These are phyloP conservation scores for Dictyostelium intermedium DNA, from an alignment of 78 protist species.

Conservation along the genomic window DNA sequence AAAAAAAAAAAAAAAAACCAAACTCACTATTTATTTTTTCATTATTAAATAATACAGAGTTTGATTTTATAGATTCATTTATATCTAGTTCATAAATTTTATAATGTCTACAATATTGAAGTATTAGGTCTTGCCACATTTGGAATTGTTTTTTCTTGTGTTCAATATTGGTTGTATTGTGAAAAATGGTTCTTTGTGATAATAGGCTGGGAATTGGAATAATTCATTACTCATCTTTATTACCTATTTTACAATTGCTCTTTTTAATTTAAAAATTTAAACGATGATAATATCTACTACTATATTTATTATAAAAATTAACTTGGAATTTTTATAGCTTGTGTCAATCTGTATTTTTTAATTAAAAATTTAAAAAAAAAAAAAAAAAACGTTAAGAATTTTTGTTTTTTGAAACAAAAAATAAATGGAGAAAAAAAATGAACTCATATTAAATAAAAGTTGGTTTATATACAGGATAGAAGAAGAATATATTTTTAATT, in stretches of 20 bases:
- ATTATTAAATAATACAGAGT: constrained; percentile 43
- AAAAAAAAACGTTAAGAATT: too few species aligned
- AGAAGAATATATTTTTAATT: too few species aligned
- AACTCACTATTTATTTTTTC: constrained; percentile 51
- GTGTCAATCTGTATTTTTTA: too few species aligned
- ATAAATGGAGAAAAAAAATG: neutral
- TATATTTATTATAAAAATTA: too few species aligned
- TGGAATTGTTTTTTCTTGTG: constrained; percentile 75
- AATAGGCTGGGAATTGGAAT: constrained; percentile 76
- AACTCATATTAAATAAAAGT: too few species aligned
- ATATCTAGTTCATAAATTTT: constrained; percentile 77
- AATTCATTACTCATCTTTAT: neutral
- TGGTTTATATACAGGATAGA: too few species aligned
- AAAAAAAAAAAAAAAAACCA: neutral
- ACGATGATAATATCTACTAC: too few species aligned
- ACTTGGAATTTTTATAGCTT: too few species aligned
- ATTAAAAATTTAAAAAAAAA: too few species aligned
- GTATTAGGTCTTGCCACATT: constrained; percentile 78
- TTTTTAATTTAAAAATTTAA: too few species aligned
- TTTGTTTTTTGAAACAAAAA: too few species aligned
- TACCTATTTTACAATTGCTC: too few species aligned
- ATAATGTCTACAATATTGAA: constrained; percentile 42
- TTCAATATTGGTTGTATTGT: constrained; percentile 80
- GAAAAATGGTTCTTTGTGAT: constrained; percentile 75
- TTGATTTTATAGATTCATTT: constrained; percentile 55